Evolutionary conservation across 768 basidiomycete genomes (phyloP).

Genomic region (Multifurca ochricompacta): DNA sequence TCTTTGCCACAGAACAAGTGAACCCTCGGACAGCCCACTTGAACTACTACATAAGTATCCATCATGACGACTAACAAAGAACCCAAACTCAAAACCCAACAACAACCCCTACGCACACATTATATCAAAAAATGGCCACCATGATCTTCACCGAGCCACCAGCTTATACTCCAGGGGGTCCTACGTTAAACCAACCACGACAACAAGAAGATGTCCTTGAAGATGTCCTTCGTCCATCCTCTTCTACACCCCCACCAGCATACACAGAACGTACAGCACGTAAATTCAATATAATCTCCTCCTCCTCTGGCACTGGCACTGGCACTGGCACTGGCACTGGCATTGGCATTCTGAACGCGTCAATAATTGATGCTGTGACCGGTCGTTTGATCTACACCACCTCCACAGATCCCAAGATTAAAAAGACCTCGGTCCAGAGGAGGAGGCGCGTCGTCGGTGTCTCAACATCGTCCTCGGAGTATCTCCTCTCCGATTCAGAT

Average conservation of each 20-base stretch:
- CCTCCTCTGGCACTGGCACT: too few relatives aligned
- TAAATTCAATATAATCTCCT: conserved; percentile 8
- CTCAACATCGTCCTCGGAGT: neutral
- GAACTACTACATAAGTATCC: neutral
- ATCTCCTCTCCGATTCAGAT: neutral
- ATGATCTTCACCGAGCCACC: neutral
- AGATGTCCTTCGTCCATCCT: neutral
- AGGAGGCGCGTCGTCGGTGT: too few relatives aligned
- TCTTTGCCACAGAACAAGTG: neutral
- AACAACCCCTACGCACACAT: neutral
- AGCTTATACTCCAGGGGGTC: neutral
- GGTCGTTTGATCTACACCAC: conserved; percentile 6
- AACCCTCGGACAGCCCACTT: neutral
- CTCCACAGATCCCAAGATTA: conserved; percentile 11
- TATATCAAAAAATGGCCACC: neutral
- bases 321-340: too few relatives aligned
- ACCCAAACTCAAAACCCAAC: too few relatives aligned
- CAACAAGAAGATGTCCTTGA: neutral
- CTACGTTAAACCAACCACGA: neutral
- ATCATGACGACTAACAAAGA: neutral
- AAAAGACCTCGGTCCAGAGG: conserved; percentile 12
- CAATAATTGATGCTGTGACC: conserved; percentile 2
- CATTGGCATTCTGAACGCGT: conserved; percentile 10
- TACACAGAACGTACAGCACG: conserved; percentile 7
- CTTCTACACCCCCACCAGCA: conserved; percentile 8